Conservation (phyloP, 148 eudicot genomes). For the Simmondsia chinensis region DNA sequence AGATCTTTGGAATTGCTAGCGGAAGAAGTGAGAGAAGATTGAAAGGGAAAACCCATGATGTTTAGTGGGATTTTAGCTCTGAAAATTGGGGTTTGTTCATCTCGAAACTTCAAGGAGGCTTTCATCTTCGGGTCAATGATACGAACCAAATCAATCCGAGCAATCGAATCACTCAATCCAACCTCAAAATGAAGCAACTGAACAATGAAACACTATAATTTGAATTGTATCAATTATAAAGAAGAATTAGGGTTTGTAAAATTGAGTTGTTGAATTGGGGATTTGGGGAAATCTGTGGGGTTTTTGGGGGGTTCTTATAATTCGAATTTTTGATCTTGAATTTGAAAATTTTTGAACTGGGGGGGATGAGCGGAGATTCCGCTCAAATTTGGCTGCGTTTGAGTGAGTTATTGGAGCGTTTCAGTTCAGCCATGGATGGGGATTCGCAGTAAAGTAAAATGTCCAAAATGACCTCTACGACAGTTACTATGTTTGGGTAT, state of each 20-base stretch:
- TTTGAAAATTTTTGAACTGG: neutral
- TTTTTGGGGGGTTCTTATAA: slow-evolving; percentile 1
- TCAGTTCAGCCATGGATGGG: no score
- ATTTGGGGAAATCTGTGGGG: neutral
- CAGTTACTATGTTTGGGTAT: no score
- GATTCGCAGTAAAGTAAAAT: no score
- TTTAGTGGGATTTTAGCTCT: slow-evolving; percentile 76
- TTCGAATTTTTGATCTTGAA: neutral
- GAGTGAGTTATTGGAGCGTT: no score
- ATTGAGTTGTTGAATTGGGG: no score
- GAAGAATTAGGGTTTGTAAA: neutral
- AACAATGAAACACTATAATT: no score
- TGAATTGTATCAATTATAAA: no score
- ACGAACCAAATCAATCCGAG: neutral
- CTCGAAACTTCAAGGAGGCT: slow-evolving; percentile 78
- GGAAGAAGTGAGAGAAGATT: slow-evolving; percentile 46
- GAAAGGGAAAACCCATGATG: slow-evolving; percentile 54
- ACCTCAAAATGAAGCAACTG: no score
- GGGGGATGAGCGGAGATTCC: slow-evolving; percentile 8
- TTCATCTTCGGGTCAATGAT: slow-evolving; percentile 36
- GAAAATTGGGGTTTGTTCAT: slow-evolving; percentile 64
- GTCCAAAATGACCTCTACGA: no score
- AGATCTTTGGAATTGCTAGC: slow-evolving; percentile 76
- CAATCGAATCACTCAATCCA: no score
- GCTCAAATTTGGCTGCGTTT: neutral